Conservation (phyloP, 192 early-diverging fungal species). For the Entomortierella beljakovae region DNA sequence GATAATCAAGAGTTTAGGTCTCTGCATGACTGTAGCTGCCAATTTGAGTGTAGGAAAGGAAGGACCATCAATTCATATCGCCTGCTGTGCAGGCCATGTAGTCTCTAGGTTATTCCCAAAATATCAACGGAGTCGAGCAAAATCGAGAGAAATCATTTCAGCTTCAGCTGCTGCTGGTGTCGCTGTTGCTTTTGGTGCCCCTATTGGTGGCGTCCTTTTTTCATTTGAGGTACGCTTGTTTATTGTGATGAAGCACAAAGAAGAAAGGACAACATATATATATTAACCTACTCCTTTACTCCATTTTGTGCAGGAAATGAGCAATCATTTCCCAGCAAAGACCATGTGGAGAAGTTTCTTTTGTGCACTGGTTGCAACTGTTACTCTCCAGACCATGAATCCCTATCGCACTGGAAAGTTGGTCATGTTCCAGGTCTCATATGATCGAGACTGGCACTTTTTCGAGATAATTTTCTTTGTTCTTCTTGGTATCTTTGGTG, state of each 20-base stretch:
- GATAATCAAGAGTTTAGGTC: conserved; percentile 89
- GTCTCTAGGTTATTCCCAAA: conserved; percentile 80
- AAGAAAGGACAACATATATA: not conserved
- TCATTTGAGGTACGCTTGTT: conserved; percentile 58
- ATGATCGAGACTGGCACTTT: conserved; percentile 94
- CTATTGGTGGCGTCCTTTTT: conserved; percentile 88
- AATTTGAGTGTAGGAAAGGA: conserved; percentile 95
- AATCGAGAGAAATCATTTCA: conserved; percentile 85
- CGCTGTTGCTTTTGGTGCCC: conserved; percentile 96
- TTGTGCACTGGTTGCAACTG: conserved; percentile 95
- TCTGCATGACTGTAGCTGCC: conserved; percentile 89
- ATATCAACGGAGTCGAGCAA: conserved; percentile 80
- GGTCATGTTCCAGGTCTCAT: conserved; percentile 95
- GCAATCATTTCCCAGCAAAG: conserved; percentile 92
- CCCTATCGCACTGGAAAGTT: conserved; percentile 97
- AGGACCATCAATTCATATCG: conserved; percentile 96
- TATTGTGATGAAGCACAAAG: not conserved
- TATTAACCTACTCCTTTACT: not conserved
- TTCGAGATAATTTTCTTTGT: conserved; percentile 91
- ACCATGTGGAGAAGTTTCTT: conserved; percentile 98
- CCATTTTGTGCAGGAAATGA: conserved; percentile 89
- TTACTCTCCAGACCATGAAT: conserved; percentile 91
- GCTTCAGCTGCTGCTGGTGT: conserved; percentile 96
- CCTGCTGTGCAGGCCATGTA: conserved; percentile 93
- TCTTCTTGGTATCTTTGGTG: conserved; percentile 84